Base-by-base conservation (phyloP, 192 early-diverging fungal genomes). In the Bifiguratus adelaidae region DNA sequence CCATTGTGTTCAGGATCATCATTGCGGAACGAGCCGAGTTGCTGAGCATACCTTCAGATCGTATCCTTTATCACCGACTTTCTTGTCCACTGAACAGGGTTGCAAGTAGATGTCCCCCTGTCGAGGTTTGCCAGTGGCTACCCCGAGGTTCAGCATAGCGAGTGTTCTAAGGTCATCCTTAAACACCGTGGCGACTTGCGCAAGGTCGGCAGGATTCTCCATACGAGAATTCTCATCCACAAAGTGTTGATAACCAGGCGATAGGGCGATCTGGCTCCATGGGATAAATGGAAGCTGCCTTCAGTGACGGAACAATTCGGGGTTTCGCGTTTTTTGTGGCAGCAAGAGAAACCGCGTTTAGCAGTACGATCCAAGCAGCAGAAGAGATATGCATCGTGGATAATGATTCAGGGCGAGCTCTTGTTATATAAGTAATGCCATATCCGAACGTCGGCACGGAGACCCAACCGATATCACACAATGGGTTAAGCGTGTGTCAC, bases 161-260 rank as follows among this genome's bases (percentile, higher is more conserved):
- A 45, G 9, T 2, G 28, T 29, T 12, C 21, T 22, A 9, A 45
- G 9, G 32, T 45, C 44, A 13, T 45, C 44, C 5, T 15, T 30
- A 13, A 45, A 26, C 2, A 28, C n/a, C 9, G 12, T 19, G 15
- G 44, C 44, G 0, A 45, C 15, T 8, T 45, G 25, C n/a, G 29
- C 32, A 26, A 45, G 32, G 22, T 45, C 7, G 9, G 44, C 44
- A 3, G 44, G 44, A 5, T 45, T 45, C 32, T 45, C 44, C 44
- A 45, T 45, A 13, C 44, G 26, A 6, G 44, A 45, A 30, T 18
- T 28, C 11, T 11, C 18, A 18, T 45, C 44, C 18, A 20, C 22
- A 6, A 30, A 26, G 12, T 28, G 13, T 19, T 30, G 1, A 12
- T 45, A 45, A 4, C 22, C 32, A 15, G 24, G 13, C 11, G 24